Evolutionary conservation across 2,329 filamentous ascomycete species (phyloP), one percentile per base, ranked within the genome.

Genomic region (Gyromitra esculenta): DNA sequence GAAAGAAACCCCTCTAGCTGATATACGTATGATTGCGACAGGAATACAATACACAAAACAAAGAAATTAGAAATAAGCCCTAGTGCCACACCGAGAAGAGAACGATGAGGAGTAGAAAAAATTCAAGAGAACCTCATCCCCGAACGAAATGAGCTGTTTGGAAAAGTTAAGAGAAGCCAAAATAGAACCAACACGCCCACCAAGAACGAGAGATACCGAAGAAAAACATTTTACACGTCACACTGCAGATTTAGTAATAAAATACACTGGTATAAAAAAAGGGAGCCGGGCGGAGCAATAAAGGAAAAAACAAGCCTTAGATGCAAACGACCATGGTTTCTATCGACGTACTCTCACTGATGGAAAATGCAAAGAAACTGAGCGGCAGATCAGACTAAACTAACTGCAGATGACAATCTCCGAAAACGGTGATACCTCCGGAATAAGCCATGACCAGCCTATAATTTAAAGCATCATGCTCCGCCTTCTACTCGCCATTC

Each of bases 401-500:
- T 56, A 56, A 71, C 31, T 41, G 41, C 52, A 56, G 50, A 41
- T 21, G 25, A n/a, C 35, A 15, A 39, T 71, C 18, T 35, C 57
- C 37, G 35, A 18, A 50, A 66, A 31, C 8, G 45, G 45, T 21
- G 25, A 68, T 35, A 37, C 9, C 9, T 37, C 25, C 66, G 63
- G 45, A 50, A 72, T 21, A 72, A 64, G 63, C 41, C 18, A 57
- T 41, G 15, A 60, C 18, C 15, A 25, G n/a, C n/a, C 60, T 21
- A 18, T 4, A 15, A 35, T 11, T 59, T 59, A 79, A 66, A 78
- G 67, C 76, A 76, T 74, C 76, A 78, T 79, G 48, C 76, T 79
- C 62, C 77, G 71, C 25, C 77, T 75, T 64, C 77, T 77, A n/a
- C 54, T 73, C 43, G 50, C 65, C 21, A 54, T 74, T n/a, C 71